Percentiles rank a stretch among this genome's conserved stretches.
Evolutionary conservation across 805 yeast species (phyloP).

Genomic region (Tanozyma kutaoensis): DNA sequence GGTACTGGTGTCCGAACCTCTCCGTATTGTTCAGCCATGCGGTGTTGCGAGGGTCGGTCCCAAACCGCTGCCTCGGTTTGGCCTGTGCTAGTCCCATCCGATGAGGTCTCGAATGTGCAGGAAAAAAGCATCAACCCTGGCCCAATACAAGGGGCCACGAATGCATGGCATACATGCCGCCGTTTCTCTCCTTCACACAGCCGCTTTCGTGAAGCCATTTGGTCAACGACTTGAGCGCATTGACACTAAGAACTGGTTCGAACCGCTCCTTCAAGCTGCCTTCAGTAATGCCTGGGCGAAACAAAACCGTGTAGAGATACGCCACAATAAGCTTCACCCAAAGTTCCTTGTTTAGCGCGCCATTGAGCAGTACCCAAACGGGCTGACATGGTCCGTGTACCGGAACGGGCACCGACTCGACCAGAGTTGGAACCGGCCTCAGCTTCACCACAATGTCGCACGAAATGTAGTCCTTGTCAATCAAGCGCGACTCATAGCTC

Average conservation of each 20-base stretch:
- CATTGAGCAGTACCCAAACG: slow-evolving; percentile 60
- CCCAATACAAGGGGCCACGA: too few species aligned
- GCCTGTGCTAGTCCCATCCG: slow-evolving; percentile 85
- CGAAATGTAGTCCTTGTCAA: slow-evolving; percentile 54
- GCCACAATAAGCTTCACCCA: slow-evolving; percentile 49
- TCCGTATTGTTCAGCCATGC: slow-evolving; percentile 81
- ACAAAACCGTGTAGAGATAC: slow-evolving; percentile 20
- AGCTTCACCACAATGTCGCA: slow-evolving; percentile 39
- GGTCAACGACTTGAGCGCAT: slow-evolving; percentile 16
- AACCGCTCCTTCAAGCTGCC: slow-evolving; percentile 11
- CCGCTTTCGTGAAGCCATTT: slow-evolving; percentile 28
- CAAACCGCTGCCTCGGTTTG: slow-evolving; percentile 72
- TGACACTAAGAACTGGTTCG: slow-evolving; percentile 14
- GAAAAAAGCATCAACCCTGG: too few species aligned
- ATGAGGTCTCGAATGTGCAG: too few species aligned
- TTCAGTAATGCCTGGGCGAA: slow-evolving; percentile 23
- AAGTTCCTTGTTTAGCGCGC: slow-evolving; percentile 40
- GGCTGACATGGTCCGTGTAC: slow-evolving; percentile 48
- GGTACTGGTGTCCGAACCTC: slow-evolving; percentile 79
- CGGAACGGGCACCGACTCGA: slow-evolving; percentile 39
- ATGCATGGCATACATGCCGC: too few species aligned
- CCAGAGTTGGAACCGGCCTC: too few species aligned
- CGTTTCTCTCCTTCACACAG: slow-evolving; percentile 16
- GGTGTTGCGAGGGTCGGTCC: slow-evolving; percentile 87
- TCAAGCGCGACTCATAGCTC: slow-evolving; percentile 64